Base-by-base conservation (phyloP, 2,329 filamentous ascomycete genomes). In the Cadophora luteo-olivacea region DNA sequence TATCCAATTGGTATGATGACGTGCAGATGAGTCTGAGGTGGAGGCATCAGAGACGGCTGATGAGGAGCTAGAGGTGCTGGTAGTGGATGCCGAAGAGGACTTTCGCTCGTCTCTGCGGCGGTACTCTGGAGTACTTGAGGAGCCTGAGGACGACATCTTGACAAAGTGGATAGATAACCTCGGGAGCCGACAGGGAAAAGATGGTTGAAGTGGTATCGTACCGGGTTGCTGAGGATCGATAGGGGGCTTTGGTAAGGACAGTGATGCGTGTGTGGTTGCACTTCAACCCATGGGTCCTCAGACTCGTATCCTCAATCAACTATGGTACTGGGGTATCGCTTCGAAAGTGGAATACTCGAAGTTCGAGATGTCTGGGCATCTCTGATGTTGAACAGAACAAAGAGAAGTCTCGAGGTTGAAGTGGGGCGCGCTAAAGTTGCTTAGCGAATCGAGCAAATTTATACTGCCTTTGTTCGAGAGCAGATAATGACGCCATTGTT, bases 1-100 rank as follows among this genome's bases (percentile, higher is more conserved):
- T 1, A 60, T 36, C 57, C 57, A 60, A 41, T 60, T 60, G 36
- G 22, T 60, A 45, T 60, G 57, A 22, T 60, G 36, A n/a, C 33
- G 5, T 48, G 6, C 45, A 22, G 45, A 49, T 2, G 45, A 49
- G 12, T 11, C 45, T 4, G 19, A 38, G 36, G 19, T 6, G 8
- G 57, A 38, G 22, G 33, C 36, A 16, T 25, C 36, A 1, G 57
- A 60, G 11, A 4, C 2, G 19, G 19, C 6, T 2, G 36, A 38
- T 2, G 36, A 38, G 14, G 36, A 38, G 41, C 41, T 45, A 3
- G 41, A 16, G 41, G 41, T 3, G 19, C 45, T 49, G 19, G 57
- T 25, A 8, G 25, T 55, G 7, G 52, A 33, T 9, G 52, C 52
- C 0, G 52, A 55, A 3, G 52, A 33, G 4, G 52, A 55, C 25